Evolutionary conservation across 23 red algal genomes (phyloP).

Genomic region (Gracilariopsis chorda): DNA sequence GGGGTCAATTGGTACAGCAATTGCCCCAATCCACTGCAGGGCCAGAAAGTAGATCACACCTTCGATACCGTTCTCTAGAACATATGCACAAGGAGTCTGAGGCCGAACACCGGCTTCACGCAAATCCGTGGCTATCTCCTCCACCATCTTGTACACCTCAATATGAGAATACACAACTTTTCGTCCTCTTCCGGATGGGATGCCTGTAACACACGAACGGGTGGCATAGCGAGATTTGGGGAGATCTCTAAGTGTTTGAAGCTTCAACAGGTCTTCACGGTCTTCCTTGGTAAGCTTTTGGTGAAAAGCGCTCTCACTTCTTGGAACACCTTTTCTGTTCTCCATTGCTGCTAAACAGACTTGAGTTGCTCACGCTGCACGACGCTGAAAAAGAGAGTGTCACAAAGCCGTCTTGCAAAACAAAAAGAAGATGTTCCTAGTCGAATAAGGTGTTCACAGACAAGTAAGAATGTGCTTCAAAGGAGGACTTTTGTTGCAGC

Average conservation of each 20-base stretch:
- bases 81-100: constrained; percentile 46
- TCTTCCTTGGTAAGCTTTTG: constrained; percentile 43
- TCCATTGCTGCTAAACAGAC: no score
- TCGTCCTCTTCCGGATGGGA: constrained; percentile 48
- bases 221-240: constrained; percentile 71
- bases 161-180: constrained; percentile 67
- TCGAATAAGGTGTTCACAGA: no score
- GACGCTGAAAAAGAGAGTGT: no score
- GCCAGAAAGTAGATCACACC: constrained; percentile 66
- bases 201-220: constrained; percentile 41
- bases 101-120: constrained; percentile 80
- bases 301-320: constrained; percentile 48
- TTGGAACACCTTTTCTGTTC: neutral
- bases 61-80: constrained; percentile 53
- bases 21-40: constrained; percentile 79
- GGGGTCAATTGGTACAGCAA: constrained; percentile 62
- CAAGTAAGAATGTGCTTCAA: no score
- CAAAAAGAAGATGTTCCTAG: no score
- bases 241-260: constrained; percentile 62
- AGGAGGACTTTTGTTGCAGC: no score
- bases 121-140: constrained; percentile 59
- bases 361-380: no score
- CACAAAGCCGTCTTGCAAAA: no score
- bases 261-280: constrained; percentile 38
- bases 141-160: constrained; percentile 86